Conservation (phyloP, 352 stramenopile genomes). For the Globisporangium viniferum region DNA sequence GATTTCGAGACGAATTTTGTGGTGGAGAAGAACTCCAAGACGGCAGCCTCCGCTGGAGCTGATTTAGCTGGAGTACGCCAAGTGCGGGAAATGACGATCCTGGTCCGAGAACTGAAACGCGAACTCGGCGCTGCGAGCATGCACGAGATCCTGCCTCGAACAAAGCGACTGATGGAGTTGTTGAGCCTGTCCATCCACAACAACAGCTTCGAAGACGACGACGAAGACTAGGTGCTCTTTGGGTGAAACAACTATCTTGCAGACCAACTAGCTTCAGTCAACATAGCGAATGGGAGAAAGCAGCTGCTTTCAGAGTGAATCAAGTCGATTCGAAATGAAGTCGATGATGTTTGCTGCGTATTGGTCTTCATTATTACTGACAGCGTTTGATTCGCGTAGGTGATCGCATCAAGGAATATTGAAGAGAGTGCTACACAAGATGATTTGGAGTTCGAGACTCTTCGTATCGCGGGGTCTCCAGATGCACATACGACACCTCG, state of each 20-base stretch:
- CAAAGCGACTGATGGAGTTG: conserved; percentile 78
- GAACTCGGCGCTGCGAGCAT: conserved; percentile 69
- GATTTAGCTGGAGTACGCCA: conserved; percentile 57
- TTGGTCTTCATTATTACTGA: not conserved
- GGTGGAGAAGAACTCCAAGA: conserved; percentile 33
- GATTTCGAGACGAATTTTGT: conserved; percentile 54
- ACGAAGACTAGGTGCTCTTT: not conserved
- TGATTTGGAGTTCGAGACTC: not conserved
- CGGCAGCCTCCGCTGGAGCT: conserved; percentile 11
- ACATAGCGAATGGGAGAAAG: not conserved
- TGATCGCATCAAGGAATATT: not conserved
- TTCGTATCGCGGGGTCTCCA: conserved; percentile 22
- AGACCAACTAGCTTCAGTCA: not conserved
- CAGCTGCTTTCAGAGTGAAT: not conserved
- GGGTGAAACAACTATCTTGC: not conserved
- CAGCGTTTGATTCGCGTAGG: not conserved
- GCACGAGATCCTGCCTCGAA: conserved; percentile 74
- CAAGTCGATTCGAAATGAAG: not conserved
- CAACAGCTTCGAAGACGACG: conserved; percentile 18
- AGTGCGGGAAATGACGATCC: conserved; percentile 70
- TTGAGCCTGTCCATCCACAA: conserved; percentile 69
- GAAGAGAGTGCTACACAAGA: not conserved
- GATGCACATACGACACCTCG: conserved; percentile 18
- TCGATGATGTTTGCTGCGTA: not conserved
- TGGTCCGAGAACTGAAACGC: conserved; percentile 73